phyloP scores from a whole-genome alignment of 768 basidiomycete genomes.

The Rhizopogon salebrosus region DNA sequence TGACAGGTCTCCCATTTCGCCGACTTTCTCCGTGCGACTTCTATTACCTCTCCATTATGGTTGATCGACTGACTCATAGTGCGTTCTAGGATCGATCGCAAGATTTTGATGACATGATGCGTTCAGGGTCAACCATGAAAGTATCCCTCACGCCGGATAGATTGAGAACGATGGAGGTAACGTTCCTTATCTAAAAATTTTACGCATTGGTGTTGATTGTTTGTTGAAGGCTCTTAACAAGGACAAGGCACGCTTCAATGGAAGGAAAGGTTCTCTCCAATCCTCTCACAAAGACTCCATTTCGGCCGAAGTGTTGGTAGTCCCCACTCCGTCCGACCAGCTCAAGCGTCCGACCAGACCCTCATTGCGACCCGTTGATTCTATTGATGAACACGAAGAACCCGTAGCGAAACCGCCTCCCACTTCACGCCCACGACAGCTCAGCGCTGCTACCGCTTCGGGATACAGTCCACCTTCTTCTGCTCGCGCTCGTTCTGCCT shows the following conservation, averaged over 20 bases:
- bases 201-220: constrained; percentile 8
- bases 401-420: constrained; percentile 24
- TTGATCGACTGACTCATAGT: constrained; percentile 2
- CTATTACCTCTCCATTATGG: neutral
- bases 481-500: constrained; percentile 25
- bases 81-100: constrained; percentile 49
- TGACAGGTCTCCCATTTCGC: constrained; percentile 30
- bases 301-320: constrained; percentile 10
- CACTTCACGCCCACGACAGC: constrained; percentile 42
- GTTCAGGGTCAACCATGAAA: constrained; percentile 87
- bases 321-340: constrained; percentile 17
- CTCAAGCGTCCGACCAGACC: constrained; percentile 24
- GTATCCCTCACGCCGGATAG: constrained; percentile 94
- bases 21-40: constrained; percentile 28
- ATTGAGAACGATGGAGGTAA: constrained; percentile 87
- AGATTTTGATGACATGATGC: constrained; percentile 93
- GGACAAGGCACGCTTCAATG: constrained; percentile 47
- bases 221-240: constrained; percentile 60
- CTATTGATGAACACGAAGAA: constrained; percentile 63
- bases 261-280: constrained; percentile 18
- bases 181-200: constrained; percentile 12
- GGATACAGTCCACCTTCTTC: constrained; percentile 20
- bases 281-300: constrained; percentile 18
- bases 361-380: constrained; percentile 52
- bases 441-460: constrained; percentile 39